Conservation (phyloP, 163 green algal genomes). For the Chloroidium sp. region DNA sequence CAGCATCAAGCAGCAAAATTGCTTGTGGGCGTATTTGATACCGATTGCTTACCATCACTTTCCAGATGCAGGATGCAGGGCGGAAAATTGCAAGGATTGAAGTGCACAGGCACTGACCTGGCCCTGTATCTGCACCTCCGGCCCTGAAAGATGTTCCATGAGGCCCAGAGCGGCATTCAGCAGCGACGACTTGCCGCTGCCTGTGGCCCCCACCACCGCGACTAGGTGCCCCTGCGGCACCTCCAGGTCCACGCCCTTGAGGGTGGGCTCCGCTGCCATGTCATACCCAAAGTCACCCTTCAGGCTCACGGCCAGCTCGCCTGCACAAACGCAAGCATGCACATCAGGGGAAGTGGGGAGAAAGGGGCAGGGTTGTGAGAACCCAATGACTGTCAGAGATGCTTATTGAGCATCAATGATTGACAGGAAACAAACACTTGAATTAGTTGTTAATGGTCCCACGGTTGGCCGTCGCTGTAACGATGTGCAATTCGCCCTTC, state of each 20-base stretch:
- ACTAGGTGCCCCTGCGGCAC: conserved; percentile 31
- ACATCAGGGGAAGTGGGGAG: neutral
- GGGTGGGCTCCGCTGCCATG: conserved; percentile 6
- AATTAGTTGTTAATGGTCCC: too few species aligned
- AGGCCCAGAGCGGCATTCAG: conserved; percentile 39
- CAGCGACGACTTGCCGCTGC: conserved; percentile 51
- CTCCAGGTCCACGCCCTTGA: conserved; percentile 40
- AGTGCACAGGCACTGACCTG: conserved; percentile 7
- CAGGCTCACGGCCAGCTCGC: conserved; percentile 30
- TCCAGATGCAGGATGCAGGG: neutral
- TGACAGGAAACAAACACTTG: too few species aligned
- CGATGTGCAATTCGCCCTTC: too few species aligned
- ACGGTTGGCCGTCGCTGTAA: too few species aligned
- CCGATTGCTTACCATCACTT: too few species aligned
- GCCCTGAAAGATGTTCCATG: conserved; percentile 32
- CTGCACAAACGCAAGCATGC: conserved; percentile 5
- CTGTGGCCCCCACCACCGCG: conserved; percentile 45
- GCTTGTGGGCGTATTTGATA: too few species aligned
- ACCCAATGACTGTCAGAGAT: too few species aligned
- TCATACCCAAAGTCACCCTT: conserved; percentile 53
- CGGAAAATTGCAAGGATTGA: neutral
- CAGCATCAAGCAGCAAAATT: too few species aligned
- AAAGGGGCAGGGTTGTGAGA: neutral
- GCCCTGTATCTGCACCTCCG: conserved; percentile 3
- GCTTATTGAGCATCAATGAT: too few species aligned